Evolutionary conservation across 2,329 filamentous ascomycete species (phyloP).

Genomic region (Aspergillus neoniger): DNA sequence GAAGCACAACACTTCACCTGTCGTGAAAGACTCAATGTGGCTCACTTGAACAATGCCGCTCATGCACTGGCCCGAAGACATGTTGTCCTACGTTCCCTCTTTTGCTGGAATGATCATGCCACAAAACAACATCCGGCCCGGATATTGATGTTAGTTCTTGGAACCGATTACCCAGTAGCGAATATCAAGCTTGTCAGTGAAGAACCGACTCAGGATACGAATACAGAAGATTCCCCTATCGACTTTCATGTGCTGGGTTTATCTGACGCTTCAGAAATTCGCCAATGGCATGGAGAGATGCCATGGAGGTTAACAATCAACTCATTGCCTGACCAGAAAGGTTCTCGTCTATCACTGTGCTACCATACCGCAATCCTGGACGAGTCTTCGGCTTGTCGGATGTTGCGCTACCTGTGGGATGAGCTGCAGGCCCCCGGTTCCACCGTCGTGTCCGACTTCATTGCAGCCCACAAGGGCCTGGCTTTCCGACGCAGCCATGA

Average conservation of each 20-base stretch:
- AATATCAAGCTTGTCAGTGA: not conserved
- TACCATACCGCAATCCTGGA: constrained; percentile 10
- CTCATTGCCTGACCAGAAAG: not conserved
- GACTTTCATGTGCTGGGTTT: not conserved
- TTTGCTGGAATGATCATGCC: not conserved
- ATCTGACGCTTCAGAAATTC: not conserved
- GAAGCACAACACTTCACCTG: constrained; percentile 10
- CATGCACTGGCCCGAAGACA: constrained; percentile 6
- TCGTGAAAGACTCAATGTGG: not conserved
- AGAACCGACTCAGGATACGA: not conserved
- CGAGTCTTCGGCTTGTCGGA: not conserved
- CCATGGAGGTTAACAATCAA: constrained; percentile 5
- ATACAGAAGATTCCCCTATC: not conserved
- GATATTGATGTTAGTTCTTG: not conserved
- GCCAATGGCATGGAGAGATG: constrained; percentile 4
- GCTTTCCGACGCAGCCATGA: not conserved
- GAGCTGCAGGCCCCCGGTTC: not conserved
- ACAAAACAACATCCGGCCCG: not conserved
- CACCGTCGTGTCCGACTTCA: not conserved
- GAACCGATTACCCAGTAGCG: not conserved
- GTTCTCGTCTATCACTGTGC: not conserved
- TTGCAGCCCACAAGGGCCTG: not conserved
- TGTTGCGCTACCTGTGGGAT: not conserved
- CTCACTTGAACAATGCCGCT: not conserved
- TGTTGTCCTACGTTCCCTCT: constrained; percentile 2